Base-by-base conservation (phyloP, 1,139 yeast genomes). In the Zhuliangozyma blackwelliae region DNA sequence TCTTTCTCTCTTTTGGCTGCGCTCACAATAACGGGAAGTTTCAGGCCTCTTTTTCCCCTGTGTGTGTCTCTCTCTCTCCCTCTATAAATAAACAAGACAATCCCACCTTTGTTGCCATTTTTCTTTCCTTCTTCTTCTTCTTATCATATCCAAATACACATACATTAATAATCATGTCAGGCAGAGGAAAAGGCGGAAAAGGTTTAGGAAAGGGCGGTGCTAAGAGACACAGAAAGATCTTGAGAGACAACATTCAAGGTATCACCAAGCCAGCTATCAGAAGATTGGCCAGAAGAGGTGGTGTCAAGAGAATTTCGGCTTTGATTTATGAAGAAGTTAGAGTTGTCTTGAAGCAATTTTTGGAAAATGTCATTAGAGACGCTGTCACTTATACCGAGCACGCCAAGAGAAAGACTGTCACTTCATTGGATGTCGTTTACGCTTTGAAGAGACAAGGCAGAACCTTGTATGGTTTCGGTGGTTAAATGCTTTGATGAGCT, bases 381-480 rank as follows among this genome's bases (percentile, higher is more conserved):
- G 97, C 97, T 59, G 97, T 92, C 59, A 89, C 97, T 59, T 92
- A 92, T 78, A 92, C 98, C 57, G 97, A 92, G 76, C 97, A 92
- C 82, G 97, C 97, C 63, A 92, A 92, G 94, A 89, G 98, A 83
- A 92, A 92, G 89, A 92, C 98, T 52, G 98, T 92, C 59, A 92
- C 98, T 56, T 89, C 97, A 49, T 80, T 92, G 64, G 98, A 92
- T 68, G 98, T 92, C 54, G 97, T 92, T 61, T 92, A 92, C 72
- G 98, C 98, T 59, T 85, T 92, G 75, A 92, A 92, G 94, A 89
- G 98, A 84, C 97, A 92, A 79, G 98, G 98, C 68, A 88, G 97
- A 79, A 92, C 98, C 77, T 85, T 92, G 75, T 92, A 92, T 71
- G 98, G 98, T 88, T 92, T 92, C 85, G 97, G 97, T 78, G 97